Conservation (phyloP, 106 monocot species). For the Acanthochlamys bracteata region DNA sequence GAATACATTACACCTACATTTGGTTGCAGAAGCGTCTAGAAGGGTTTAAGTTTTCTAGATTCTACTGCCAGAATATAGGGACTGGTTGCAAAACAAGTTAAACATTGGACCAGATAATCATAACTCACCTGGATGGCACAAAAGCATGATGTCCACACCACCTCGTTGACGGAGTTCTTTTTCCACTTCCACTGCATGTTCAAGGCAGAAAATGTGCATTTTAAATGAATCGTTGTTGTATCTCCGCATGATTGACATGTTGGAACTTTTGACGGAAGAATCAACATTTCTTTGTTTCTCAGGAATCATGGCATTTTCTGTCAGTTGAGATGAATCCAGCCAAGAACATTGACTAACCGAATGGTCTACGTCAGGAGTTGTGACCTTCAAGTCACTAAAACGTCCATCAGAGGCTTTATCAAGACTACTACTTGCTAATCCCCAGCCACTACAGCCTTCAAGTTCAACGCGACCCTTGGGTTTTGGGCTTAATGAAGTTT, state of each 20-base stretch:
- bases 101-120: no score
- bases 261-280: conserved; percentile 12
- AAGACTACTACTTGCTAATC: conserved; percentile 10
- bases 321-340: conserved; percentile 4
- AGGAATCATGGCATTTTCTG: conserved; percentile 1
- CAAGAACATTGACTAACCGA: conserved; percentile 3
- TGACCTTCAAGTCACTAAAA: neutral
- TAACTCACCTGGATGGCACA: conserved; percentile 90
- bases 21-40: no score
- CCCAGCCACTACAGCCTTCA: neutral
- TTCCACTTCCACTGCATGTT: conserved; percentile 74
- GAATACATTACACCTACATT: no score
- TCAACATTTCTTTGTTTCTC: conserved; percentile 3
- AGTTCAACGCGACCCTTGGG: neutral
- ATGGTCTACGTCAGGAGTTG: no score
- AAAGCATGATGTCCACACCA: conserved; percentile 56
- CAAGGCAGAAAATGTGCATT: conserved; percentile 87
- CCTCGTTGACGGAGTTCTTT: conserved; percentile 46
- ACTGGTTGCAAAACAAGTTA: no score
- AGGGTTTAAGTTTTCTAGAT: no score
- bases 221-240: conserved; percentile 70
- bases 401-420: conserved; percentile 5
- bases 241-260: conserved; percentile 19
- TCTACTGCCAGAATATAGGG: no score
- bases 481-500: no score